Base-by-base conservation (phyloP, 2,329 filamentous ascomycete genomes). In the Ascochyta clinopodiicola region DNA sequence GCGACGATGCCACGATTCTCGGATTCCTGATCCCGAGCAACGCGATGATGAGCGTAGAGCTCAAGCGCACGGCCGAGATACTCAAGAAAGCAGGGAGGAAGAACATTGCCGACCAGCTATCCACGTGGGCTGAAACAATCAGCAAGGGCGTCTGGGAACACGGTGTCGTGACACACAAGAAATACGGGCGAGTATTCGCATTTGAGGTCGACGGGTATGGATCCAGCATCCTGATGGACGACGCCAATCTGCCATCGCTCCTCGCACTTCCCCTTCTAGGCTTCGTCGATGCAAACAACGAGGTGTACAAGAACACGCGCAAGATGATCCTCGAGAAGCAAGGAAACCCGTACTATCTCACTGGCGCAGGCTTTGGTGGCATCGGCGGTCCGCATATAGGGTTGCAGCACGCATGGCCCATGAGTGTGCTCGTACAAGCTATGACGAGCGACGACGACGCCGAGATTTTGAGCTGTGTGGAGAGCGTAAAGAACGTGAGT, bases 1-100 rank as follows among this genome's bases (percentile, higher is more conserved):
- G 91, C 61, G 95, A 99, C 68, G 95, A 99, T 74, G 92, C 95
- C 2, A 96, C 92, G 0, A 97, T 95, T 34, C 81, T 99, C 3
- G 93, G 93, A 39, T 99, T 92, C 80, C 91, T 96, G 73, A 96
- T 99, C 63, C 95, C 95, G 0, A 88, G 91, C 34, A 99, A 99
- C 71, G 95, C 95, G 22, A 94, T 96, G 88, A 96, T 99, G 83
- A 88, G 92, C 2, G 90, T 94, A 0, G 92, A 99, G 75, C 81
- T 99, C 24, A 85, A 87, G 60, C 87, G 90, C 37, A 87, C 90
- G 0, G 87, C 91, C 0, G 80, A 82, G 6, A 81, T 96, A 19
- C 83, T 98, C n/a, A 78, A 79, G 47, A 80, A 80, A 6, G 85
- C 82, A 1, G 84, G 84, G 1, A 84, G 89, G 43, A 73, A 80